These are phyloP conservation scores for Avena sativa DNA, from an alignment of 176 grass and related monocot genomes.

Conservation along the genomic window DNA sequence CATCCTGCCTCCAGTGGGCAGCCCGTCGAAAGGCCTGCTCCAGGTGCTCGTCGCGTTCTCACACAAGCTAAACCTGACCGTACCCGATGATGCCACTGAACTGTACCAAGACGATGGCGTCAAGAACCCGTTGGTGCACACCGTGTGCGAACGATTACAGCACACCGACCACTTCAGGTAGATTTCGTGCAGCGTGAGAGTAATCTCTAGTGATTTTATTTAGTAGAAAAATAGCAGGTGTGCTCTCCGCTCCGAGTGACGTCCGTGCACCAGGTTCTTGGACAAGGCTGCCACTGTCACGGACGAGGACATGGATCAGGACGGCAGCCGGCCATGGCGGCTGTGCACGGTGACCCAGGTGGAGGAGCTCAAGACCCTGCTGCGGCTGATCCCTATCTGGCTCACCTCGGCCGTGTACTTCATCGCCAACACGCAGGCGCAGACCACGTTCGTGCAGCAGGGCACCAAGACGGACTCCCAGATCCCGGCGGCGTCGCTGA, in stretches of 20 bases:
- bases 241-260: neutral
- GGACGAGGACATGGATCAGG: slow-evolving; percentile 9
- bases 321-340: slow-evolving; percentile 27
- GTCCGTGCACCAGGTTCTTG: slow-evolving; percentile 18
- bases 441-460: slow-evolving; percentile 59
- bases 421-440: slow-evolving; percentile 45
- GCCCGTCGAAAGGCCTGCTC: slow-evolving; percentile 22
- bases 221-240: neutral
- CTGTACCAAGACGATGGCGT: slow-evolving; percentile 29
- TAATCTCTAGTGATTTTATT: neutral
- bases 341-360: slow-evolving; percentile 48
- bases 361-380: slow-evolving; percentile 51
- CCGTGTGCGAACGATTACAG: slow-evolving; percentile 23
- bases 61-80: slow-evolving; percentile 24
- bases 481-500: slow-evolving; percentile 47
- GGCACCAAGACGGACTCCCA: slow-evolving; percentile 35
- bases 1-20: slow-evolving; percentile 28
- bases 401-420: slow-evolving; percentile 48
- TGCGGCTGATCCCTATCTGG: slow-evolving; percentile 52
- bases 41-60: slow-evolving; percentile 44
- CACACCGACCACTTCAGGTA: slow-evolving; percentile 47
- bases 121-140: slow-evolving; percentile 12
- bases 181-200: neutral
- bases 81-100: slow-evolving; percentile 14
- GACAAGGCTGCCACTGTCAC: slow-evolving; percentile 50